Evolutionary conservation across 2,329 filamentous ascomycete species (phyloP).

Genomic region (Pestalotiopsis sp.): DNA sequence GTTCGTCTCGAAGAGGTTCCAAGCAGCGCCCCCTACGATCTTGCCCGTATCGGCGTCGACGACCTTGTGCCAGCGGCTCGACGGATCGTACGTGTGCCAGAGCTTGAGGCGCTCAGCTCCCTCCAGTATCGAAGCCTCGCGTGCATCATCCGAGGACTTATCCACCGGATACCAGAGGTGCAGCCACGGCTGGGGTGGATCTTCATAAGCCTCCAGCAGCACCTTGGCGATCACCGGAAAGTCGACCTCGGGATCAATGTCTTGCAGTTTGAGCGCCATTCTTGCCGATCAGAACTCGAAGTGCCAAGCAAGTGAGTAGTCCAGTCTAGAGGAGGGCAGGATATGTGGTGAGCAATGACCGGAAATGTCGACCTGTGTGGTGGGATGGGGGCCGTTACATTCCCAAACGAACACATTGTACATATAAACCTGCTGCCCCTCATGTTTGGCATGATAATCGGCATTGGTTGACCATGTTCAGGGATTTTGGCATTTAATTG

Average conservation of each 20-base stretch:
- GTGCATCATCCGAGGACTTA: conserved; percentile 19
- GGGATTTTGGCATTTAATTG: neutral
- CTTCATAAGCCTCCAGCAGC: conserved; percentile 28
- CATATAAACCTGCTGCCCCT: neutral
- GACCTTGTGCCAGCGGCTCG: conserved; percentile 33
- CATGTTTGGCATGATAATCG: neutral
- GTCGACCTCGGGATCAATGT: conserved; percentile 25
- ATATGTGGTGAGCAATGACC: neutral
- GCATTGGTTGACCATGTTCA: neutral
- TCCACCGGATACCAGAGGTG: conserved; percentile 29
- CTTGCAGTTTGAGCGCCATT: conserved; percentile 16
- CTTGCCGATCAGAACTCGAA: neutral
- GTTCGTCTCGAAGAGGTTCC: conserved; percentile 31
- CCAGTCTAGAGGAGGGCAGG: neutral
- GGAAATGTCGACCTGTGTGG: neutral
- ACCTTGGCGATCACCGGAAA: conserved; percentile 25
- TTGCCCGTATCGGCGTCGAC: conserved; percentile 31
- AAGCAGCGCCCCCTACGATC: conserved; percentile 30
- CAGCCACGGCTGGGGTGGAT: conserved; percentile 29
- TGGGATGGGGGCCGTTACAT: neutral
- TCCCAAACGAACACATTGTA: neutral
- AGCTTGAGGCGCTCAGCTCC: conserved; percentile 21
- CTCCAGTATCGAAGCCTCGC: conserved; percentile 24
- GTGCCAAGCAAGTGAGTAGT: neutral
- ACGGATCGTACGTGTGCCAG: conserved; percentile 28